Conservation (phyloP, 2,329 filamentous ascomycete genomes). For the Kalaharituber pfeilii region DNA sequence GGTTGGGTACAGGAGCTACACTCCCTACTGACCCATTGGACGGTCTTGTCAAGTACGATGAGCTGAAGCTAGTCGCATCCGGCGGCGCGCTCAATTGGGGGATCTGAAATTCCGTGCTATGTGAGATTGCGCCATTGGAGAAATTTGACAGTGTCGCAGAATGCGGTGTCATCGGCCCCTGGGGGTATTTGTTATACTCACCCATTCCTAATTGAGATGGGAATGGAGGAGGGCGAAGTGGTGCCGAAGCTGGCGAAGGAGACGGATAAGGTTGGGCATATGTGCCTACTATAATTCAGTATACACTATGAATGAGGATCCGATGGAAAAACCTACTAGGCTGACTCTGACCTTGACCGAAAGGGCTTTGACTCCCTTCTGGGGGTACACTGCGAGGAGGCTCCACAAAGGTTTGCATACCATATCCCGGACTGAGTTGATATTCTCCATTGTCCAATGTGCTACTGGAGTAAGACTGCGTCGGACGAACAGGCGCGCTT, state of each 20-base stretch:
- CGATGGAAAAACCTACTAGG: conserved; percentile 15
- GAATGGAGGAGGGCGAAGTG: conserved; percentile 18
- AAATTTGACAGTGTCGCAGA: conserved; percentile 20
- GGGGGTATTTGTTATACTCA: conserved; percentile 21
- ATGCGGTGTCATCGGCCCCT: conserved; percentile 23
- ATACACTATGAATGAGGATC: conserved; percentile 5
- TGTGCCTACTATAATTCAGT: conserved; percentile 12
- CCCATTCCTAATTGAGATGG: conserved; percentile 21
- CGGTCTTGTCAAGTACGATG: conserved; percentile 19
- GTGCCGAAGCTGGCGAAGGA: conserved; percentile 16
- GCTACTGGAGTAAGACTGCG: conserved; percentile 19
- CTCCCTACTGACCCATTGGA: conserved; percentile 11
- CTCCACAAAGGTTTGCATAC: conserved; percentile 19
- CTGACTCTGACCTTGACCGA: conserved; percentile 15
- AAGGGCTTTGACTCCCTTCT: conserved; percentile 19
- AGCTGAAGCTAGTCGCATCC: conserved; percentile 21
- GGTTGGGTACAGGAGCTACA: conserved; percentile 9
- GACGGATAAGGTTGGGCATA: conserved; percentile 21
- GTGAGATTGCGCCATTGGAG: conserved; percentile 17
- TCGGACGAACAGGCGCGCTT: conserved; percentile 18
- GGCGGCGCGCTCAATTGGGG: conserved; percentile 22
- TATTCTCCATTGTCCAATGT: conserved; percentile 20
- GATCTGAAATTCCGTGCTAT: conserved; percentile 17
- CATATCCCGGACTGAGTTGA: conserved; percentile 20
- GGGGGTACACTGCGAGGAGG: conserved; percentile 21